Evolutionary conservation across 2,329 filamentous ascomycete species (phyloP).

Genomic region (Penicillium sp.): DNA sequence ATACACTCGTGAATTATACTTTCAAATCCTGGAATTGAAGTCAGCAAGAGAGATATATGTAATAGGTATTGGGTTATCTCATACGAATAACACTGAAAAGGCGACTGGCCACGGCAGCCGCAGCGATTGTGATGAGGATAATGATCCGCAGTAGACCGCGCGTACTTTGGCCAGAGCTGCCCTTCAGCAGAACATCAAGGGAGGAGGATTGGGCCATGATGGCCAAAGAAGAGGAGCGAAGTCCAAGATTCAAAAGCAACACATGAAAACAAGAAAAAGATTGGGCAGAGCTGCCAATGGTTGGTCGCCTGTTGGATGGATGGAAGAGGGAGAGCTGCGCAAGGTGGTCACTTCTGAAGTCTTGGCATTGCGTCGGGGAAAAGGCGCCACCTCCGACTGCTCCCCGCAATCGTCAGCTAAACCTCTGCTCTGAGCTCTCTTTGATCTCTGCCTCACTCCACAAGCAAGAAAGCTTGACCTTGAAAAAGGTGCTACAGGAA

Average conservation of each 20-base stretch:
- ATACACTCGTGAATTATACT: constrained; percentile 99
- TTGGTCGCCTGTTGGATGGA: constrained; percentile 21
- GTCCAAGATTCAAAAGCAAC: constrained; percentile 29
- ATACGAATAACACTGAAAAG: constrained; percentile 97
- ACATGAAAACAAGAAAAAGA: constrained; percentile 30
- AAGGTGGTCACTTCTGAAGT: constrained; percentile 45
- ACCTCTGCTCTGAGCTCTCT: not conserved
- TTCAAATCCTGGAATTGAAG: constrained; percentile 71
- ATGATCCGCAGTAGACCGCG: constrained; percentile 83
- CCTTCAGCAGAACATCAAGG: constrained; percentile 67
- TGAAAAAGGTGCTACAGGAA: not conserved
- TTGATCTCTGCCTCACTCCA: constrained; percentile 1
- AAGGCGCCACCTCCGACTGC: constrained; percentile 31
- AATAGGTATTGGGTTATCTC: constrained; percentile 39
- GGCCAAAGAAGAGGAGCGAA: constrained; percentile 39
- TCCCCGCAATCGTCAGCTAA: constrained; percentile 32
- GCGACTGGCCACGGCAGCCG: constrained; percentile 86
- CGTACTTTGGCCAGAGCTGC: constrained; percentile 76
- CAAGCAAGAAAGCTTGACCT: not conserved
- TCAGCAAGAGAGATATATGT: constrained; percentile 14
- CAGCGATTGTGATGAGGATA: constrained; percentile 89
- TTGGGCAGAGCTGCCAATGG: constrained; percentile 26
- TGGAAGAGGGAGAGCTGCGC: constrained; percentile 35
- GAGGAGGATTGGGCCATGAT: constrained; percentile 49
- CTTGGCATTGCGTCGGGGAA: constrained; percentile 41